Conservation (phyloP, 2,329 filamentous ascomycete species). For the Calcarisporium arbuscula region DNA sequence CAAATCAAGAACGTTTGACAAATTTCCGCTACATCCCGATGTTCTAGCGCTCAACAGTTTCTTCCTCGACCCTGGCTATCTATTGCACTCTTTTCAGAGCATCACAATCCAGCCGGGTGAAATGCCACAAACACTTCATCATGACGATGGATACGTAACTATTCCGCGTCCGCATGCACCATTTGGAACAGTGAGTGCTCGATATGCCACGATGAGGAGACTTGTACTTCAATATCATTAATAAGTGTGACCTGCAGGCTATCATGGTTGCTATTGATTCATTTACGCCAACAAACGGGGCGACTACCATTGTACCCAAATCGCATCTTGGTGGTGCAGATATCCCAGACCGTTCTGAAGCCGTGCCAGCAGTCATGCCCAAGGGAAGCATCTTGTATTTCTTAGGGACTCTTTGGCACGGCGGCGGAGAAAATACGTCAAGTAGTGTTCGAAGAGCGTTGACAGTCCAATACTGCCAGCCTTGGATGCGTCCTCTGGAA, state of each 20-base stretch:
- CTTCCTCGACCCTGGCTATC: slow-evolving; percentile 31
- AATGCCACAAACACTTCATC: slow-evolving; percentile 28
- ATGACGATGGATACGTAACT: slow-evolving; percentile 23
- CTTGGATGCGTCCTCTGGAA: slow-evolving; percentile 31
- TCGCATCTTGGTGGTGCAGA: slow-evolving; percentile 27
- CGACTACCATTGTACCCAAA: slow-evolving; percentile 27
- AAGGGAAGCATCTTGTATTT: slow-evolving; percentile 29
- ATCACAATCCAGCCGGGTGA: slow-evolving; percentile 33
- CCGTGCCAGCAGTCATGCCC: slow-evolving; percentile 25
- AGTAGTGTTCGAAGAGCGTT: slow-evolving; percentile 22
- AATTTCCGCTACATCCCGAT: slow-evolving; percentile 25
- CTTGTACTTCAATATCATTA: no score
- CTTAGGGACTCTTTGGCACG: slow-evolving; percentile 29
- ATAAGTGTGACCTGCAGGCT: slow-evolving; percentile 10
- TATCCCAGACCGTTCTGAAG: slow-evolving; percentile 18
- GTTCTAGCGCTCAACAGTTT: slow-evolving; percentile 32
- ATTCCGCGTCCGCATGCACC: slow-evolving; percentile 26
- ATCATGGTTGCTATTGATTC: slow-evolving; percentile 24
- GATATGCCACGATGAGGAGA: neutral
- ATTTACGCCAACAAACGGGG: slow-evolving; percentile 26
- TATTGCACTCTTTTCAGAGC: slow-evolving; percentile 27
- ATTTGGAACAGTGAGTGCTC: slow-evolving; percentile 20
- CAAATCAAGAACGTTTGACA: slow-evolving; percentile 31
- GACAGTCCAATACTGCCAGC: slow-evolving; percentile 35
- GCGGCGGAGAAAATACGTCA: slow-evolving; percentile 27